phyloP scores from a whole-genome alignment of 345 rosid species.

The Syzygium aqueum region DNA sequence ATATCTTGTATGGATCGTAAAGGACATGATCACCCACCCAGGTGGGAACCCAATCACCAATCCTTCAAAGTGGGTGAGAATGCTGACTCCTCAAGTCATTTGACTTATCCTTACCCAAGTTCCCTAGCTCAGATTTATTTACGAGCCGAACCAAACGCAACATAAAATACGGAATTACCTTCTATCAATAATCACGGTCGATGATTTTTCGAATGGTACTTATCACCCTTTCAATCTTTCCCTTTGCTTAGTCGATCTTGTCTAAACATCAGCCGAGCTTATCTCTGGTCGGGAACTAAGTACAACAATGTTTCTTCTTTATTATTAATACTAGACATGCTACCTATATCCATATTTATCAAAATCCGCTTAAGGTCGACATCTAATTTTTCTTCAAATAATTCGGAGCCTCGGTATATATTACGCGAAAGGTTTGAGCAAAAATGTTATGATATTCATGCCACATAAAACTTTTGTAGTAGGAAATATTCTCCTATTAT shows the following conservation, averaged over 20 bases:
- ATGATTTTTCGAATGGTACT: neutral
- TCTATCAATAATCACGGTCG: neutral
- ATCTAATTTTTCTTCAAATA: neutral
- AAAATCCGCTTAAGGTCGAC: accelerated
- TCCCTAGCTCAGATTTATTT: neutral
- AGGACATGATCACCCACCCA: neutral
- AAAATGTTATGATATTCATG: neutral
- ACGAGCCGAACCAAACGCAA: no score
- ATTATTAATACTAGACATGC: neutral
- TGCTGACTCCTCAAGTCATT: neutral
- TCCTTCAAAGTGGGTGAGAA: neutral
- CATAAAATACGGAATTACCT: neutral
- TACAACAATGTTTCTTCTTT: neutral
- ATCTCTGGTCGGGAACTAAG: neutral
- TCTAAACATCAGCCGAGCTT: neutral
- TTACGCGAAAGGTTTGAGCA: neutral
- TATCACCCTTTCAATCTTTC: neutral
- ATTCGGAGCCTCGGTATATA: neutral
- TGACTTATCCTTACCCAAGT: neutral
- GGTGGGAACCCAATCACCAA: neutral
- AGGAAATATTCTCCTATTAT: neutral
- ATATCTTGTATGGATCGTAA: neutral
- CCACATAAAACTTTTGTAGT: neutral
- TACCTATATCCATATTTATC: neutral
- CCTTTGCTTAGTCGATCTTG: neutral